Evolutionary conservation across 2,329 filamentous ascomycete species (phyloP), one percentile per base, ranked within the genome.

Genomic region (Fonsecaea monophora): DNA sequence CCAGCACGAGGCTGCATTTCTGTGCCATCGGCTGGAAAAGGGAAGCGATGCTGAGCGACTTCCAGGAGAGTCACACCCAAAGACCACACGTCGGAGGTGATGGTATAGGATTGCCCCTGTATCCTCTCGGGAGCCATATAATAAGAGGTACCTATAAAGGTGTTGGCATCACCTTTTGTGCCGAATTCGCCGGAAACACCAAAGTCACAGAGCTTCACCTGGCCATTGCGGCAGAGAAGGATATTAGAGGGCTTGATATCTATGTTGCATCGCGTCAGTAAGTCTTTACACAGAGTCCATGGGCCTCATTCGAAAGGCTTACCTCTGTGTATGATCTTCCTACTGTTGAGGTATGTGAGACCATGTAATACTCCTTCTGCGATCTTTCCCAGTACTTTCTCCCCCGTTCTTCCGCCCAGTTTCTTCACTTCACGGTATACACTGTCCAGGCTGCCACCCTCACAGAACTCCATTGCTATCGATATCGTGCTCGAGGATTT

Each of bases 121-220:
- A 99, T 99, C 60, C 95, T 90, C 79, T 99, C 95, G 0, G 95
- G 95, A 3, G 95, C 95, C 95, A 99, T 99, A 83, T 99, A 99
- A 78, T 98, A 99, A 68, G 92, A 96, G 12, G 95, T 99, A 70
- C 95, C 95, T 76, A 99, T 99, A 76, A 99, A 99, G 0, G 95
- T 99, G 78, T 98, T 97, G 71, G 95, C 95, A 77, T 98, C 95
- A 62, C 95, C 95, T 79, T 99, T 98, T 58, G 95, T 99, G 71
- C 95, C 96, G 76, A 98, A 98, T 78, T 98, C 95, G 72, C 95
- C 95, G 66, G 92, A 96, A 56, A 99, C 95, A 73, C 95, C 95
- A 77, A 99, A 99, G 81, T 99, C 95, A 81, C 95, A 99, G 15
- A 99, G 87, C 81, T 99, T 99, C 71, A 99, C 94, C 74, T 96